Evolutionary conservation across 108 stramenopile species (phyloP).

Genomic region (Mayamaea pseudoterrestris): DNA sequence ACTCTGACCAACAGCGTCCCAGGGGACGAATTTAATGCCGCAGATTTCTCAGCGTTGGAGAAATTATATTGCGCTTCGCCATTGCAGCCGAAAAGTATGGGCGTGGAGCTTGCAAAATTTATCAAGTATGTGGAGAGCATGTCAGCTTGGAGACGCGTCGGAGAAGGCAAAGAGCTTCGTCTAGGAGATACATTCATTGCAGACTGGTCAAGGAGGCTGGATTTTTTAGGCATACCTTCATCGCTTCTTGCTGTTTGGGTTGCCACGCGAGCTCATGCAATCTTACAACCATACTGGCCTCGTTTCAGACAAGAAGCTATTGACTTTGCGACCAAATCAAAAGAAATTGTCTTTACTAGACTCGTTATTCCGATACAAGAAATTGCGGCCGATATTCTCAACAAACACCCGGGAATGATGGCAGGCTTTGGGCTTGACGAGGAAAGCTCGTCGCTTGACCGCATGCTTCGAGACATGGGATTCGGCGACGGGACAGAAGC

Average conservation of each 20-base stretch:
- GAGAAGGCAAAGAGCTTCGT: conserved; percentile 21
- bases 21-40: background rate
- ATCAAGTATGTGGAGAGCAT: conserved; percentile 18
- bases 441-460: conserved; percentile 58
- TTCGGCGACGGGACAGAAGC: conserved; percentile 61
- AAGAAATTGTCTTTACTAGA: conserved; percentile 39
- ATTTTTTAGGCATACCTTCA: conserved; percentile 60
- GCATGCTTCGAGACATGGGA: conserved; percentile 64
- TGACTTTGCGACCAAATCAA: conserved; percentile 12
- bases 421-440: conserved; percentile 43
- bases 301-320: conserved; percentile 18
- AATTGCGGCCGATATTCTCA: conserved; percentile 44
- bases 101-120: conserved; percentile 11
- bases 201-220: conserved; percentile 24
- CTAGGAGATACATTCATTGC: conserved; percentile 18
- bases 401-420: conserved; percentile 27
- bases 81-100: conserved; percentile 1
- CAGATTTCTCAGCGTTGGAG: background rate
- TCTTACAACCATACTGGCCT: conserved; percentile 33
- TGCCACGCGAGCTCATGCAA: conserved; percentile 37
- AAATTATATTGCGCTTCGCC: background rate
- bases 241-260: conserved; percentile 28
- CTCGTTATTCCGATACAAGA: conserved; percentile 61
- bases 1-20: conserved; percentile 2
- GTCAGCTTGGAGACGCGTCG: conserved; percentile 18